Evolutionary conservation across 257 asterid genomes (phyloP).

Genomic region (Ballota nigra): DNA sequence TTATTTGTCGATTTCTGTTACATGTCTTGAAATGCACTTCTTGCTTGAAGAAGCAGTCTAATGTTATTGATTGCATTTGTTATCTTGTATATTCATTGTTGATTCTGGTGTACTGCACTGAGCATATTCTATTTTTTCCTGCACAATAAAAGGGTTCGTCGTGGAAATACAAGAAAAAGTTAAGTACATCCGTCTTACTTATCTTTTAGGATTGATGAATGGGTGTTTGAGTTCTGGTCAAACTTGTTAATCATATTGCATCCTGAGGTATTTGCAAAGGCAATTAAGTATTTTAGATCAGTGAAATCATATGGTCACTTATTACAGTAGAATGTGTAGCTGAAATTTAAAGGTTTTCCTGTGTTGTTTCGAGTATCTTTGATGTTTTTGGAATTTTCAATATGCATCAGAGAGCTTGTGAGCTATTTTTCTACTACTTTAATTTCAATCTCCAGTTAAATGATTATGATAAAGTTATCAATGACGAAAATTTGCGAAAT

Average conservation of each 20-base stretch:
- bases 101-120: slow-evolving; percentile 10
- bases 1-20: not conserved
- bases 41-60: slow-evolving; percentile 6
- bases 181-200: not conserved
- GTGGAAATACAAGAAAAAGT: not conserved
- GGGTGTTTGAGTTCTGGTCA: not conserved
- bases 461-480: too few species aligned
- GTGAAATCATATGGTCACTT: slow-evolving; percentile 9
- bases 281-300: not conserved
- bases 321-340: slow-evolving; percentile 10
- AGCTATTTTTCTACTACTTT: slow-evolving; percentile 4
- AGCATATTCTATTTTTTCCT: slow-evolving; percentile 8
- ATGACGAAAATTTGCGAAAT: too few species aligned
- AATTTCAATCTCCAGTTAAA: not conserved
- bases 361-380: not conserved
- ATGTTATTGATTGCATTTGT: slow-evolving; percentile 12
- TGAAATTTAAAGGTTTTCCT: slow-evolving; percentile 14
- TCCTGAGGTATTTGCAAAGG: not conserved
- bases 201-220: not conserved
- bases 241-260: slow-evolving; percentile 2
- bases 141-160: not conserved
- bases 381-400: not conserved
- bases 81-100: not conserved
- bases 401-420: not conserved
- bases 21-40: not conserved